Base-by-base conservation (phyloP, 1,139 yeast species). In the Arxiozyma bovina region DNA sequence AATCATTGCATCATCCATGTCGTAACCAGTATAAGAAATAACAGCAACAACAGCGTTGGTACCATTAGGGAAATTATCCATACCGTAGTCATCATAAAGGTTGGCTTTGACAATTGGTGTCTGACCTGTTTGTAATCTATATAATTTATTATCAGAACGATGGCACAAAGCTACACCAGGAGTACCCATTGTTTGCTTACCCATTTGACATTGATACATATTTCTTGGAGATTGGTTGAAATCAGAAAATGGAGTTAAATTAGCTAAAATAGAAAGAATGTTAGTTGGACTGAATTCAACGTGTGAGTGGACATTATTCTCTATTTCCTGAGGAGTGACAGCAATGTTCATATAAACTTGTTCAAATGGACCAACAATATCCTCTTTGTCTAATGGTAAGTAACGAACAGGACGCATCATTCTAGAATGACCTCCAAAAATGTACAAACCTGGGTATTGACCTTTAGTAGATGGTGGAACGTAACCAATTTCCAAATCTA, bases 161-260 rank as follows among this genome's bases (percentile, higher is more conserved):
- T 91, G 96, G 50, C 77, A 82, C 56, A 93, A 76, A 0, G 96
- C 97, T 56, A 93, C 96, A 74, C 98, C 98, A 9, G 99, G 99
- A 5, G 99, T 93, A 74, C 99, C 99, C 99, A 93, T 93, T 25
- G 99, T 93, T 77, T 93, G 99, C 75, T 93, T 93, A 81, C 98
- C 99, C 99, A 93, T 93, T 79, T 94, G 99, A 77, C 99, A 93
- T 76, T 93, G 99, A 72, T 93, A 93, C 99, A 94, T 93, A 72
- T 93, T 93, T 83, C 99, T 87, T 66, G 99, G 99, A 42, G 98
- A 90, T 77, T 93, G 99, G 73, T 93, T 93, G 76, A 93, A 94
- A 73, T 93, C 99, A 1, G 98, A 91, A 70, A 89, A 93, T 61
- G 99, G 99, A 0, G 99, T 93, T 76, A 93, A 78, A 73, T 93